Percentiles rank a stretch among this genome's conserved stretches.
phyloP scores from a whole-genome alignment of 345 rosid genomes.

The Melaleuca alternifolia region DNA sequence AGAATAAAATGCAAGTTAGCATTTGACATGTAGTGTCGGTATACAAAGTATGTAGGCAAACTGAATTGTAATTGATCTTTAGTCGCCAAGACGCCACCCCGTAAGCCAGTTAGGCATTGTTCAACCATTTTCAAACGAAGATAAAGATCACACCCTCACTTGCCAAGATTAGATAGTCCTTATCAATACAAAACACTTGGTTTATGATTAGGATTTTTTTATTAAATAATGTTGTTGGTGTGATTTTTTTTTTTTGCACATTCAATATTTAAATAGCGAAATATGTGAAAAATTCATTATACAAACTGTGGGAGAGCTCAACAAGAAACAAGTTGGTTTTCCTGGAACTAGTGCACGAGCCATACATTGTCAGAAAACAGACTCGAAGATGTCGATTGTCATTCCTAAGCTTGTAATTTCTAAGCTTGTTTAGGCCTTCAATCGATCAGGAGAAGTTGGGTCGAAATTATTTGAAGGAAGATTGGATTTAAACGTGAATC shows the following conservation, averaged over 20 bases:
- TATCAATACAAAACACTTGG: too few relatives aligned
- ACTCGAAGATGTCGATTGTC: background rate
- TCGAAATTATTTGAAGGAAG: background rate
- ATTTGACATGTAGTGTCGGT: background rate
- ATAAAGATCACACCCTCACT: background rate
- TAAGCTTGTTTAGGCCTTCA: background rate
- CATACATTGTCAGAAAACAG: background rate
- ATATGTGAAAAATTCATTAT: too few relatives aligned
- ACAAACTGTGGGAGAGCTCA: too few relatives aligned
- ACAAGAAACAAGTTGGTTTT: too few relatives aligned
- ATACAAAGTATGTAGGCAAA: background rate
- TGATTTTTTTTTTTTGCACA: too few relatives aligned
- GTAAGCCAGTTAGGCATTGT: background rate
- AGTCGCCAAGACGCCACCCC: rapidly evolving
- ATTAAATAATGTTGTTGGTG: too few relatives aligned
- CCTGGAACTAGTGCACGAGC: background rate
- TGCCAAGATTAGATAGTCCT: too few relatives aligned
- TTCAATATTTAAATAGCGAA: too few relatives aligned
- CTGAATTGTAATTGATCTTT: background rate
- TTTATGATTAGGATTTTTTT: too few relatives aligned
- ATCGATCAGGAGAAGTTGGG: background rate
- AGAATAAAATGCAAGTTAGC: background rate
- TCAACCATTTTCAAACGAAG: background rate
- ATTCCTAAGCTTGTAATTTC: background rate
- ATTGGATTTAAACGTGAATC: background rate